A percentile compares a stretch with the other conserved stretches of the same genome.
phyloP scores from a whole-genome alignment of 2,329 filamentous ascomycete species.

The Botrytis elliptica region DNA sequence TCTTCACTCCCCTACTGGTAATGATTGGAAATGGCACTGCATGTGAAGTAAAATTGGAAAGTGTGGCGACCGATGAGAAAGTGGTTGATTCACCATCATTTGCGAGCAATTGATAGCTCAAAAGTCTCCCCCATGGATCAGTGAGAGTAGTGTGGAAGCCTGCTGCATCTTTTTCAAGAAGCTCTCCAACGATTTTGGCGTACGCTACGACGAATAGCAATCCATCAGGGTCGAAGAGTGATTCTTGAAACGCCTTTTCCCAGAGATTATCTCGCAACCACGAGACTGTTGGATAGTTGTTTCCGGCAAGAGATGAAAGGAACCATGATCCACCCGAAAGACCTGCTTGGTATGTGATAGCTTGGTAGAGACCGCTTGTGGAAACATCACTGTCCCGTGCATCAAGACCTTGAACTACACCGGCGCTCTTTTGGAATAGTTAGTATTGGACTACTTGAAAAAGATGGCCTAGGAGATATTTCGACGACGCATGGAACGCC shows the following conservation, averaged over 20 bases:
- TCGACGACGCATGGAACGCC: neutral
- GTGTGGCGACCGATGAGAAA: conserved; percentile 31
- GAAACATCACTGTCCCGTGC: conserved; percentile 42
- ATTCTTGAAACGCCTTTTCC: conserved; percentile 43
- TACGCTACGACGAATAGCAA: conserved; percentile 37
- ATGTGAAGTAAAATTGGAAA: conserved; percentile 44
- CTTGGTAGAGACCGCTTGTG: conserved; percentile 46
- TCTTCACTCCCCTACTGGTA: conserved; percentile 43
- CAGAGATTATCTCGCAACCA: conserved; percentile 43
- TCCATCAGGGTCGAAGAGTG: conserved; percentile 41
- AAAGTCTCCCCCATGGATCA: conserved; percentile 32
- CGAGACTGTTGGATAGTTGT: conserved; percentile 48
- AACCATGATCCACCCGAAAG: conserved; percentile 50
- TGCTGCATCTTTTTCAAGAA: conserved; percentile 36
- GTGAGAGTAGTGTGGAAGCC: conserved; percentile 32
- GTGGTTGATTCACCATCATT: conserved; percentile 26
- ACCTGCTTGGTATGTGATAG: conserved; percentile 46
- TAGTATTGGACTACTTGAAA: neutral
- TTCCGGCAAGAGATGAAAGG: conserved; percentile 46
- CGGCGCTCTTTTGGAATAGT: conserved; percentile 28
- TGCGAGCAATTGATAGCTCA: conserved; percentile 31
- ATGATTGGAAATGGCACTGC: conserved; percentile 48
- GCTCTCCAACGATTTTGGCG: conserved; percentile 26
- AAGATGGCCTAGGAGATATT: neutral
- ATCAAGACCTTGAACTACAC: conserved; percentile 40